Evolutionary conservation across 2,329 filamentous ascomycete genomes (phyloP).

Genomic region (Xylariomycetidae sp.): DNA sequence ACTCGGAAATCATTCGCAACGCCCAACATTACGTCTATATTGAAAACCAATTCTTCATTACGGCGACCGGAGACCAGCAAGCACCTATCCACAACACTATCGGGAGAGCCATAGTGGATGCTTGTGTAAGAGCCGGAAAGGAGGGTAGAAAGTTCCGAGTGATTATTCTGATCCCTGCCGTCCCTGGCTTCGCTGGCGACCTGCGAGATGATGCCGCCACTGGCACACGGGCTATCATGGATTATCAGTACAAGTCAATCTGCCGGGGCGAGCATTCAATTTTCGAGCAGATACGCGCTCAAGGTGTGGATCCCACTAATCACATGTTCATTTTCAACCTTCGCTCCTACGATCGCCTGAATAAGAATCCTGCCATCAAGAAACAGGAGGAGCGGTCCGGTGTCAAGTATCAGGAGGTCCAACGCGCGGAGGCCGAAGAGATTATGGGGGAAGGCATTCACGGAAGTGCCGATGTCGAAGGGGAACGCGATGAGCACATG

Average conservation of each 20-base stretch:
- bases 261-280: constrained; percentile 89
- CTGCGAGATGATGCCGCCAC: constrained; percentile 76
- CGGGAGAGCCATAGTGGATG: constrained; percentile 85
- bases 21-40: constrained; percentile 95
- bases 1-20: constrained; percentile 76
- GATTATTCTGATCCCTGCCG: constrained; percentile 83
- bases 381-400: constrained; percentile 77
- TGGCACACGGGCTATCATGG: constrained; percentile 93
- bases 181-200: constrained; percentile 93
- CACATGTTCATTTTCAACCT: constrained; percentile 95
- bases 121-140: constrained; percentile 73
- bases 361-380: constrained; percentile 69
- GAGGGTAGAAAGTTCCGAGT: constrained; percentile 85
- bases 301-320: constrained; percentile 71
- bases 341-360: constrained; percentile 86
- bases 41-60: constrained; percentile 98
- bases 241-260: constrained; percentile 97
- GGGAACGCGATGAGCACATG: constrained; percentile 46
- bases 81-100: constrained; percentile 82
- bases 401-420: constrained; percentile 79
- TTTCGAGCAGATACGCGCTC: constrained; percentile 67
- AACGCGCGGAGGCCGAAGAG: constrained; percentile 83
- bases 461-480: constrained; percentile 43
- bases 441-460: constrained; percentile 75
- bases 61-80: constrained; percentile 85